Evolutionary conservation across 495 filamentous ascomycete species (phyloP).

Genomic region (Penicillium macrosclerotiorum): DNA sequence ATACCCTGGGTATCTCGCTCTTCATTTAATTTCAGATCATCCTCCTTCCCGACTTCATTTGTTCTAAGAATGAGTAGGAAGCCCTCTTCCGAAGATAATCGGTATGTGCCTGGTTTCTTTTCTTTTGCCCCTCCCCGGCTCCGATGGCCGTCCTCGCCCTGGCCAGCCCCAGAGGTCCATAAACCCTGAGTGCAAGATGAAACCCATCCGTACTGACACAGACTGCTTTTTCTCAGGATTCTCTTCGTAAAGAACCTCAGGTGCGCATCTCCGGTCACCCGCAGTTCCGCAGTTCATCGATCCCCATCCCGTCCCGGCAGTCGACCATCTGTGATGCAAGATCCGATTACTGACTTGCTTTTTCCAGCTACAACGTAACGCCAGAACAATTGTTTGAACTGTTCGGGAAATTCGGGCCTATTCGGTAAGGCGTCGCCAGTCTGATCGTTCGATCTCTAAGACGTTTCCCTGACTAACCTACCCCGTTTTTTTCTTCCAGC

Average conservation of each 20-base stretch:
- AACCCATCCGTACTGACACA: conserved; percentile 16
- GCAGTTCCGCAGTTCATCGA: conserved; percentile 1
- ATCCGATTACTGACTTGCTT: background rate
- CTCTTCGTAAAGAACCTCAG: conserved; percentile 98
- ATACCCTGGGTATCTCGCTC: conserved; percentile 28
- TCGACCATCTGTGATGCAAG: background rate
- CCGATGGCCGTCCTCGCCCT: conserved; percentile 1
- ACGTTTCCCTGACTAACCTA: background rate
- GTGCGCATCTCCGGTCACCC: conserved; percentile 45
- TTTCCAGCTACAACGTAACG: conserved; percentile 84
- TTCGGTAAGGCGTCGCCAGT: no score
- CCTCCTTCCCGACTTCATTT: conserved; percentile 7
- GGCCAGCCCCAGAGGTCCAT: no score
- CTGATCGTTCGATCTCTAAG: background rate
- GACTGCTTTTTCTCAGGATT: conserved; percentile 57
- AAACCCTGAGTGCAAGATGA: no score
- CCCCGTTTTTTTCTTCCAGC: conserved; percentile 49
- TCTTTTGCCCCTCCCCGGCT: conserved; percentile 33
- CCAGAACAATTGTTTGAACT: conserved; percentile 92
- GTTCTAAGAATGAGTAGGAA: conserved; percentile 59
- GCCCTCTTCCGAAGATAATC: conserved; percentile 94
- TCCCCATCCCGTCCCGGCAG: conserved; percentile 2
- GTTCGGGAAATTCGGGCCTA: conserved; percentile 90
- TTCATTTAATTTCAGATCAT: conserved; percentile 12
- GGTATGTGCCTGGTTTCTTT: conserved; percentile 59